phyloP scores from a whole-genome alignment of 1,284 basidiomycete genomes.

The Lentinula novae-zelandiae region DNA sequence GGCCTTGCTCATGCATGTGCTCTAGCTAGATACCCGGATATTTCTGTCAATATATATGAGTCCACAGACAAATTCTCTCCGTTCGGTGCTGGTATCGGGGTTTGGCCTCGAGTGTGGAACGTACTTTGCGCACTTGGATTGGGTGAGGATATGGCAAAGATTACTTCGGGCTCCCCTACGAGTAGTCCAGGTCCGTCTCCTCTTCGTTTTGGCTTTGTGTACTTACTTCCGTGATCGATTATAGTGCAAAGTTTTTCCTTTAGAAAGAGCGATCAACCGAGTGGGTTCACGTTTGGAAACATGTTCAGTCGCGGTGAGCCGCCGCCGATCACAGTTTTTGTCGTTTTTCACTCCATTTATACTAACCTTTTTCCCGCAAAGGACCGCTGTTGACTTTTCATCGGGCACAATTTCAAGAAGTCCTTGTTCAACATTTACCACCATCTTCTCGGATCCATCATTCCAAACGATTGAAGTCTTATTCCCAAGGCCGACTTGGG shows the following conservation, averaged over 20 bases:
- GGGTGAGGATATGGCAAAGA: slow-evolving; percentile 20
- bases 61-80: slow-evolving; percentile 24
- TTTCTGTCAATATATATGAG: slow-evolving; percentile 31
- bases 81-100: slow-evolving; percentile 31
- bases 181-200: slow-evolving; percentile 14
- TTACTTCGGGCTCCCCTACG: slow-evolving; percentile 20
- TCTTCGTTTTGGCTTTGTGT: not conserved
- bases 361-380: not conserved
- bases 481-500: slow-evolving; percentile 10
- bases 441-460: slow-evolving; percentile 17
- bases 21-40: slow-evolving; percentile 21
- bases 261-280: slow-evolving; percentile 23
- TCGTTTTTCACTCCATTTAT: not conserved
- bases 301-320: slow-evolving; percentile 18
- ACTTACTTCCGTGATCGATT: not conserved
- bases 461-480: slow-evolving; percentile 21
- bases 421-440: slow-evolving; percentile 18
- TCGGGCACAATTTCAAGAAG: slow-evolving; percentile 22
- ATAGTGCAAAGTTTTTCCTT: slow-evolving; percentile 20
- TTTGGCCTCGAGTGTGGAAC: slow-evolving; percentile 29
- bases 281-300: slow-evolving; percentile 20
- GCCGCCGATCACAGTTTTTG: not conserved
- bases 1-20: slow-evolving; percentile 28
- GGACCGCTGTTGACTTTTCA: slow-evolving; percentile 22
- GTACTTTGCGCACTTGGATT: slow-evolving; percentile 26